These are phyloP conservation scores for Lachnellula suecica DNA, from an alignment of 2,329 filamentous ascomycete genomes.

Conservation along the genomic window DNA sequence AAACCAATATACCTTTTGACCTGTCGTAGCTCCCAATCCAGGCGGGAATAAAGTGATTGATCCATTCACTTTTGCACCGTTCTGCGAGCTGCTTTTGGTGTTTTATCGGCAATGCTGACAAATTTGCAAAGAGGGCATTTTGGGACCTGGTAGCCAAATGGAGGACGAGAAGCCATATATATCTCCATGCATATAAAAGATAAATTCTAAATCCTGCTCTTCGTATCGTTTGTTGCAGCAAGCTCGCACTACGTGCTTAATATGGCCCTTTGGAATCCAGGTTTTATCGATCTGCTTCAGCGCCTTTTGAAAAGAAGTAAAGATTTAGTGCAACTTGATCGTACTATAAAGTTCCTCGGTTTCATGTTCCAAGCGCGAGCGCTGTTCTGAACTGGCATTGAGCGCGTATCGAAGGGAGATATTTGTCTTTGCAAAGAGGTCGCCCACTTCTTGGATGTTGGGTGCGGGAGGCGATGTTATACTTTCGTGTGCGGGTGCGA, in stretches of 20 bases:
- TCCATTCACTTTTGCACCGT: neutral
- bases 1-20: neutral
- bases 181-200: neutral
- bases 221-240: neutral
- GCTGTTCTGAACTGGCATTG: too few relatives aligned
- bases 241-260: neutral
- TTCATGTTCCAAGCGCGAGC: neutral
- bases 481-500: too few relatives aligned
- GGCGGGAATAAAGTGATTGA: neutral
- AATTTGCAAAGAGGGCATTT: neutral
- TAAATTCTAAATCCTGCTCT: neutral
- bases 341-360: neutral
- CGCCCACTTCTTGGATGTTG: too few relatives aligned
- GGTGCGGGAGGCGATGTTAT: too few relatives aligned
- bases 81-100: neutral
- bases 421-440: too few relatives aligned
- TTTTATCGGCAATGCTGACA: neutral
- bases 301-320: neutral
- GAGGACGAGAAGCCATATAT: neutral
- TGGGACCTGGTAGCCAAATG: neutral
- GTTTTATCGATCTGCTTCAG: neutral
- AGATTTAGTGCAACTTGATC: neutral
- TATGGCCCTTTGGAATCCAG: neutral
- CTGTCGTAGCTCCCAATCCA: neutral
- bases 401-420: too few relatives aligned